Evolutionary conservation across 768 basidiomycete species (phyloP).

Genomic region (Exsudoporus frostii): DNA sequence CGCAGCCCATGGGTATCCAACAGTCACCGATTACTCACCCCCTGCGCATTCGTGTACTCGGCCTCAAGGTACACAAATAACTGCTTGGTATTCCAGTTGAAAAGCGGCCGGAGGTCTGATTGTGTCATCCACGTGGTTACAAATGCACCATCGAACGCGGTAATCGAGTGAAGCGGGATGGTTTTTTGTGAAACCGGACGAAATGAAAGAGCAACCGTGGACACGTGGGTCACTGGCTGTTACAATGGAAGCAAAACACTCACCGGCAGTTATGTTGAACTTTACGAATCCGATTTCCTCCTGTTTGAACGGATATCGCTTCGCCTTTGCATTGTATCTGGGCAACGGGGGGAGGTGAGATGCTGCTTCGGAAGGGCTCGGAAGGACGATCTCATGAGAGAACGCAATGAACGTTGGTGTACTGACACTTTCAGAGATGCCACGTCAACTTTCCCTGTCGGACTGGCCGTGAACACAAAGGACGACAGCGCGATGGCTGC

Average conservation of each 20-base stretch:
- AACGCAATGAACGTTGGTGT: too few relatives aligned
- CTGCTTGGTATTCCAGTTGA: slow-evolving; percentile 98
- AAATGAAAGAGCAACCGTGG: slow-evolving; percentile 29
- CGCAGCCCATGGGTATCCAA: slow-evolving; percentile 4
- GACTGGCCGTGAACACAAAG: slow-evolving; percentile 55
- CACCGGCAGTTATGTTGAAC: slow-evolving; percentile 81
- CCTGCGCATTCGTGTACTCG: slow-evolving; percentile 70
- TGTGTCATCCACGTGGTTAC: slow-evolving; percentile 1
- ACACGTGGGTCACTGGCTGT: slow-evolving; percentile 15
- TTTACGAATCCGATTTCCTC: slow-evolving; percentile 79
- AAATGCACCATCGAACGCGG: slow-evolving; percentile 7
- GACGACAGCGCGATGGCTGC: slow-evolving; percentile 72
- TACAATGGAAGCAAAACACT: slow-evolving; percentile 32
- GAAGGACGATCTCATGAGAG: slow-evolving; percentile 11
- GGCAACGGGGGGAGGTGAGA: slow-evolving; percentile 11
- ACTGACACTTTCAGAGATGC: slow-evolving; percentile 77
- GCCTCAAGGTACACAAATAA: slow-evolving; percentile 84
- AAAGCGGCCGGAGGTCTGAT: slow-evolving; percentile 76
- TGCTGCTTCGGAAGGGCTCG: slow-evolving; percentile 1
- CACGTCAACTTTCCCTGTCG: slow-evolving; percentile 56
- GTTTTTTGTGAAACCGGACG: slow-evolving; percentile 7
- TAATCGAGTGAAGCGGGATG: slow-evolving; percentile 14
- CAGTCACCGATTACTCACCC: slow-evolving; percentile 47
- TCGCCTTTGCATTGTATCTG: slow-evolving; percentile 48
- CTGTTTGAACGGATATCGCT: slow-evolving; percentile 55